phyloP scores from a whole-genome alignment of 805 yeast genomes.

The Candida boleticola region DNA sequence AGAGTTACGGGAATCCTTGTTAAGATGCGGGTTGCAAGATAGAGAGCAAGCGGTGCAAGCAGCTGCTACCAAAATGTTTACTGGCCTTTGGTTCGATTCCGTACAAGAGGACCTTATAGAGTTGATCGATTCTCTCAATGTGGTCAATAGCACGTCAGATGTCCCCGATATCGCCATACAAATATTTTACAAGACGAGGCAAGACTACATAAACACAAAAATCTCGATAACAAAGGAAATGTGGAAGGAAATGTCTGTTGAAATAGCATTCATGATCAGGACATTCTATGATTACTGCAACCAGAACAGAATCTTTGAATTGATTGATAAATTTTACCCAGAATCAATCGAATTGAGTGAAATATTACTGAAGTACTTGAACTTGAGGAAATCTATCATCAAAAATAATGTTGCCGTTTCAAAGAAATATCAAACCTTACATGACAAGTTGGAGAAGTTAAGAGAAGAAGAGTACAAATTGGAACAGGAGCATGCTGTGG shows the following conservation, averaged over 20 bases:
- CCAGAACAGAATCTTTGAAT: constrained; percentile 47
- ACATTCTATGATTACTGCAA: constrained; percentile 65
- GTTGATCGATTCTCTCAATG: constrained; percentile 68
- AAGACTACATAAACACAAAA: constrained; percentile 54
- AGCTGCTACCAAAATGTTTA: constrained; percentile 72
- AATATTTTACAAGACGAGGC: constrained; percentile 57
- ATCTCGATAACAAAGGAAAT: constrained; percentile 61
- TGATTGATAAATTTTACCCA: constrained; percentile 70
- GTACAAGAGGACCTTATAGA: constrained; percentile 70
- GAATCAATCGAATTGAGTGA: constrained; percentile 73
- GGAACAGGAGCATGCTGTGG: constrained; percentile 10
- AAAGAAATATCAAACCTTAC: constrained; percentile 14
- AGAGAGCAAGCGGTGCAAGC: constrained; percentile 70
- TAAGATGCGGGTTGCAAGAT: constrained; percentile 86
- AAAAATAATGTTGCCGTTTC: constrained; percentile 20
- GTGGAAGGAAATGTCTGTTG: constrained; percentile 72
- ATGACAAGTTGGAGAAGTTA: constrained; percentile 3
- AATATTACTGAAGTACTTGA: constrained; percentile 54
- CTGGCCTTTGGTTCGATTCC: constrained; percentile 67
- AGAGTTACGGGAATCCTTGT: constrained; percentile 59
- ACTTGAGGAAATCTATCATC: constrained; percentile 35
- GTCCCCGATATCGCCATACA: constrained; percentile 68
- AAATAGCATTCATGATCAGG: constrained; percentile 69
- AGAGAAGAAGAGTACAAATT: constrained; percentile 12
- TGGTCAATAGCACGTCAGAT: constrained; percentile 50